Conservation (phyloP, 257 asterid species). For the Voacanga thouarsii region DNA sequence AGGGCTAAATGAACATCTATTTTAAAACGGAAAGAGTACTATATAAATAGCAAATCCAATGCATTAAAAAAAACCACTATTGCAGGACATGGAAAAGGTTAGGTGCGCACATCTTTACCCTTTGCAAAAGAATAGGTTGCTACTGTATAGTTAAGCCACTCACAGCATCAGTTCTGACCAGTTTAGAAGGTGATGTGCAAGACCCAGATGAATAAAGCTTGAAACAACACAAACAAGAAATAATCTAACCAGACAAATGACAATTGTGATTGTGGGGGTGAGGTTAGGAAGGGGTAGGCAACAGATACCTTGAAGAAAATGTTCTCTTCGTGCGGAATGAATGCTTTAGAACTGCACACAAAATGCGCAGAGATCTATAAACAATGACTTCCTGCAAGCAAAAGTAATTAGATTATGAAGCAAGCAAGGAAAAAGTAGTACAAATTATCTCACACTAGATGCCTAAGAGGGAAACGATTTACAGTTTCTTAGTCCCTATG, state of each 20-base stretch:
- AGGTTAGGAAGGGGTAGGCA: neutral
- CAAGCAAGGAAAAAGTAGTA: neutral
- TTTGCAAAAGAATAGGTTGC: neutral
- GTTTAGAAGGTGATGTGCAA: neutral
- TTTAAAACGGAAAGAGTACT: no score
- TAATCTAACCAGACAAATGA: neutral
- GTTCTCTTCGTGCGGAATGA: slow-evolving; percentile 43
- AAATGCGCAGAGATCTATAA: slow-evolving; percentile 61
- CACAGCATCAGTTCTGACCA: neutral
- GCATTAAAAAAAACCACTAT: neutral
- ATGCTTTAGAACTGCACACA: slow-evolving; percentile 52
- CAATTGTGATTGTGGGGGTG: neutral
- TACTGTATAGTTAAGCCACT: neutral
- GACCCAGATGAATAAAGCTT: neutral
- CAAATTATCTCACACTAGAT: neutral
- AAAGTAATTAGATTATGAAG: slow-evolving; percentile 7
- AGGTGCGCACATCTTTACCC: neutral
- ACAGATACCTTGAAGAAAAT: slow-evolving; percentile 46
- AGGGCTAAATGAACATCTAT: no score
- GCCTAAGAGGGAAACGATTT: neutral
- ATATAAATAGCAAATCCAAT: neutral
- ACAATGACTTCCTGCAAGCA: slow-evolving; percentile 62
- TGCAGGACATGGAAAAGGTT: neutral
- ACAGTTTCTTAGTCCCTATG: neutral
- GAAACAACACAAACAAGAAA: neutral